Base-by-base conservation (phyloP, 805 yeast species). In the Schizosaccharomyces octosporus region DNA sequence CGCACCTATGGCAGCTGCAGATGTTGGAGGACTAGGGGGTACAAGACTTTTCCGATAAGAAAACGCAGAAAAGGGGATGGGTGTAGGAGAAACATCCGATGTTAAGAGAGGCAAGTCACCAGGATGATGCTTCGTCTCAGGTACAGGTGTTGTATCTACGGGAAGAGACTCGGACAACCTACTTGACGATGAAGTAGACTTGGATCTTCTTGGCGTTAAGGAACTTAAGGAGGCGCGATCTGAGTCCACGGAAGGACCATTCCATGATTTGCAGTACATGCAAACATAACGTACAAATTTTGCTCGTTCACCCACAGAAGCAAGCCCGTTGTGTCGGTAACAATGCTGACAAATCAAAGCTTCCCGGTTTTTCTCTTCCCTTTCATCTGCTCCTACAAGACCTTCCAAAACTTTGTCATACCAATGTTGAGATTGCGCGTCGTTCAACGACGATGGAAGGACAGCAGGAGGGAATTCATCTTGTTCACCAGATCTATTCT, bases 261-360 rank as follows among this genome's bases (percentile, higher is more conserved):
- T 59, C 61, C 48, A 59, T 1, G 54, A 19, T 21, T 48, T 27
- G 43, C 61, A 59, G 21, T n/a, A 29, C 27, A 27, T 7, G 21
- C 61, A 59, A 9, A 41, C 36, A 21, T 21, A 59, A 13, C 55
- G 27, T 9, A 59, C 48, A 21, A 21, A 27, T 9, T 19, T 19
- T 19, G 54, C 61, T 9, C 19, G 21, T 21, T 41, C 61, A n/a
- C 54, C 61, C 11, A 31, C 21, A 29, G 54, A 21, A 29, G 61
- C 61, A 29, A 59, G 54, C 11, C 61, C 61, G 11, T 59, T 59
- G 54, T 59, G 61, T 13, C 32, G 32, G 41, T 15, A 41, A 42
- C 61, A 59, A 43, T n/a, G 27, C 19, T 24, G 32, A n/a, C 61
- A 59, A 15, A 59, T 59, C 19, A 59, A 55, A 13, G 61, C 61